Evolutionary conservation across 495 filamentous ascomycete genomes (phyloP).

Genomic region (Sporormia fimetaria): DNA sequence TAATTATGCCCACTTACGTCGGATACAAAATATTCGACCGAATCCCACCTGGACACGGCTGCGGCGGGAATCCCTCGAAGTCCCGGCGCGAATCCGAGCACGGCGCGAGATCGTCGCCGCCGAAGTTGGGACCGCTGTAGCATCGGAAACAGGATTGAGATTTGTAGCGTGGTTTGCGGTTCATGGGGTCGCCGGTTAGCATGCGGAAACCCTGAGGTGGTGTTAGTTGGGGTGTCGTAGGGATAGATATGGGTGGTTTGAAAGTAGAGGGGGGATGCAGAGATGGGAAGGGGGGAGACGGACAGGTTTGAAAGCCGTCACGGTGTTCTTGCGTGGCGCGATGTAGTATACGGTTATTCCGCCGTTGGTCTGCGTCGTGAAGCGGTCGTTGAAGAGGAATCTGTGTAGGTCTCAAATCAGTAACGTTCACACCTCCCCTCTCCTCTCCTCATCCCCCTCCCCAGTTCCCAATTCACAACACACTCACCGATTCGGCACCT

Average conservation of each 20-base stretch:
- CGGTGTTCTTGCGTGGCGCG: slow-evolving; percentile 6
- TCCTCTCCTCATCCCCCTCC: too few species aligned
- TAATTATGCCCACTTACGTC: too few species aligned
- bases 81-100: slow-evolving; percentile 17
- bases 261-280: too few species aligned
- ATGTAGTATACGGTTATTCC: slow-evolving; percentile 21
- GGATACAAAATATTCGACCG: slow-evolving; percentile 23
- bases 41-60: slow-evolving; percentile 18
- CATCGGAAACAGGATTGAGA: slow-evolving; percentile 21
- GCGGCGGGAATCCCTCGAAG: slow-evolving; percentile 11
- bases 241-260: too few species aligned
- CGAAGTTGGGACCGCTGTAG: slow-evolving; percentile 17
- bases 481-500: slow-evolving; percentile 14
- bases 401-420: background rate
- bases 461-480: background rate
- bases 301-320: slow-evolving; percentile 23
- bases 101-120: slow-evolving; percentile 18
- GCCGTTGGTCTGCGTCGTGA: slow-evolving; percentile 11
- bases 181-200: slow-evolving; percentile 19
- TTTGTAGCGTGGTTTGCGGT: slow-evolving; percentile 7
- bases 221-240: background rate
- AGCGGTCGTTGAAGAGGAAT: slow-evolving; percentile 15
- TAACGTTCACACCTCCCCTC: too few species aligned
- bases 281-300: background rate
- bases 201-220: slow-evolving; percentile 19